Evolutionary conservation across 225 moss, liverwort and hornwort species (phyloP).

Genomic region (Marchantia paleacea): DNA sequence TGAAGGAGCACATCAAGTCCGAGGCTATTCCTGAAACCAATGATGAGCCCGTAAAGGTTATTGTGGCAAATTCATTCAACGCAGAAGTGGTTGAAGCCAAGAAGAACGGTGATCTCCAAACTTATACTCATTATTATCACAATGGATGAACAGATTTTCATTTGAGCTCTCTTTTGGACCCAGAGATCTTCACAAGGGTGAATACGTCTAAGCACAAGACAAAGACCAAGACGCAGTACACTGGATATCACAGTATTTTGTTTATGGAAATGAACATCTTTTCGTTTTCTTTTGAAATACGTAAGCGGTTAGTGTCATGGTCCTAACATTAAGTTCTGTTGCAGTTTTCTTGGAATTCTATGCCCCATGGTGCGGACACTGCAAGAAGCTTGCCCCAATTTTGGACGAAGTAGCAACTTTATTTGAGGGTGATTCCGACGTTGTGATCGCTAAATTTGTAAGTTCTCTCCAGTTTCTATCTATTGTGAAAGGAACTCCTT

Average conservation of each 20-base stretch:
- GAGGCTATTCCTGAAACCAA: slow-evolving; percentile 78
- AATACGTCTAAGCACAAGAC: background rate
- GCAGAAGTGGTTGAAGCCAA: slow-evolving; percentile 58
- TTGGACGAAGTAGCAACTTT: slow-evolving; percentile 68
- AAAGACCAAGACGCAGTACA: background rate
- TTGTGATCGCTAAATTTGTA: slow-evolving; percentile 89
- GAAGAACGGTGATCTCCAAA: slow-evolving; percentile 58
- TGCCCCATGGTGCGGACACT: slow-evolving; percentile 98
- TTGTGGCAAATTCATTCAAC: slow-evolving; percentile 70
- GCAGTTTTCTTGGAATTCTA: slow-evolving; percentile 89
- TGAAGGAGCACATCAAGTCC: slow-evolving; percentile 76
- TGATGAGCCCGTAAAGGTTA: slow-evolving; percentile 80
- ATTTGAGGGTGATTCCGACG: slow-evolving; percentile 56
- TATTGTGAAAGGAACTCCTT: background rate
- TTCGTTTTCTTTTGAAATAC: background rate
- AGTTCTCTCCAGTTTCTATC: slow-evolving; percentile 19
- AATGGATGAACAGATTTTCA: no score
- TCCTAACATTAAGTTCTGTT: background rate
- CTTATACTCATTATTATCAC: background rate
- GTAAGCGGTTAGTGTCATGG: background rate
- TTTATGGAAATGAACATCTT: background rate
- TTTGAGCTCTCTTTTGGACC: no score
- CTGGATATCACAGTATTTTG: background rate
- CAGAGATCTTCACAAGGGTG: no score
- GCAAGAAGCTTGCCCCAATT: slow-evolving; percentile 79